Evolutionary conservation across 352 stramenopile genomes (phyloP).

Genomic region (Globisporangium orthogonon): DNA sequence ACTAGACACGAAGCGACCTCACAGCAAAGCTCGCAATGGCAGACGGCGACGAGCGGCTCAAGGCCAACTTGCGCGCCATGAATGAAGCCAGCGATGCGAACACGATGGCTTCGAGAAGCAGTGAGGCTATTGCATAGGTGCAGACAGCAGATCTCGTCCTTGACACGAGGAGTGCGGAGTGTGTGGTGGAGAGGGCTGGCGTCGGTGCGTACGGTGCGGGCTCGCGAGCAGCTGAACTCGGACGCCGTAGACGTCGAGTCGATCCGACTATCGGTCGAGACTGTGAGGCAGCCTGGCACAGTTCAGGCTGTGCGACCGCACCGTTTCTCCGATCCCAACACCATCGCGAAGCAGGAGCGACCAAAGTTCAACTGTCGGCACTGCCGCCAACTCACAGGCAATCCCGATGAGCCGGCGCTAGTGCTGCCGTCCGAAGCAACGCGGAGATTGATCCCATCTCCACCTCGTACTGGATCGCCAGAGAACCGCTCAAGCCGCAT

Average conservation of each 20-base stretch:
- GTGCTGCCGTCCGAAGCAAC: constrained; percentile 1
- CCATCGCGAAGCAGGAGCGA: neutral
- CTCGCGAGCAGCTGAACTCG: neutral
- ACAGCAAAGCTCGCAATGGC: too few relatives aligned
- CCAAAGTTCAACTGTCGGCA: constrained; percentile 15
- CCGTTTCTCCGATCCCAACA: neutral
- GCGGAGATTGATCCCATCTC: neutral
- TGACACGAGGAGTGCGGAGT: too few relatives aligned
- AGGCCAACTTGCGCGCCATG: too few relatives aligned
- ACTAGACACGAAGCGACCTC: too few relatives aligned
- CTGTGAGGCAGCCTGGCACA: neutral
- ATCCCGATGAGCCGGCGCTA: constrained; percentile 1
- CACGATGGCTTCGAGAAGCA: neutral
- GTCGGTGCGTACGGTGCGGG: too few relatives aligned
- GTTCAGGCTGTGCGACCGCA: neutral
- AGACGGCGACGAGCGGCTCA: too few relatives aligned
- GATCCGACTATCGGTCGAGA: neutral
- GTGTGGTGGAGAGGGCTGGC: neutral
- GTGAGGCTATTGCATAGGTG: too few relatives aligned
- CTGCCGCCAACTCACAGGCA: constrained; percentile 14
- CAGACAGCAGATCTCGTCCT: too few relatives aligned
- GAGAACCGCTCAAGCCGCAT: neutral
- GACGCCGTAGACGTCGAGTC: neutral
- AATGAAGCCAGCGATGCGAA: too few relatives aligned
- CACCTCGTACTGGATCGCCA: neutral